These are phyloP conservation scores for Chlorella sp. DNA, from an alignment of 139 green algal genomes.

Conservation along the genomic window DNA sequence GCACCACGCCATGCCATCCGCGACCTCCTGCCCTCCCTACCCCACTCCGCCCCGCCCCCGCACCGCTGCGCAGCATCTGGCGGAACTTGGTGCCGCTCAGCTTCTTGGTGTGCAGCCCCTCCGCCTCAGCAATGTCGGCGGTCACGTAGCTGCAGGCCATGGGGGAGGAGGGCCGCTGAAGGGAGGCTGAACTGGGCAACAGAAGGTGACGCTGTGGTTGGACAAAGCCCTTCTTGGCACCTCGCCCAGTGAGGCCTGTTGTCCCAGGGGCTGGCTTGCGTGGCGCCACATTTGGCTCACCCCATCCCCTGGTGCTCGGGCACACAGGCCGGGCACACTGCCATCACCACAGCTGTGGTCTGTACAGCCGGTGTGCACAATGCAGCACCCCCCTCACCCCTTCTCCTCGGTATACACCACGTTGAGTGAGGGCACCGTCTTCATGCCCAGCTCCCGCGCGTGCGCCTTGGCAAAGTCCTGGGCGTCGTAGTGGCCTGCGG, in stretches of 20 bases:
- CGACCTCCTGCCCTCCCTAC: neutral
- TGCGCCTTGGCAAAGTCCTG: slow-evolving; percentile 76
- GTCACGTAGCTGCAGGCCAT: slow-evolving; percentile 51
- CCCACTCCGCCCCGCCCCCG: neutral
- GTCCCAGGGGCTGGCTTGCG: too few species aligned
- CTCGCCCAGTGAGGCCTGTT: too few species aligned
- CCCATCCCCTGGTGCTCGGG: too few species aligned
- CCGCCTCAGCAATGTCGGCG: slow-evolving; percentile 79
- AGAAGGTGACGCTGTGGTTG: too few species aligned
- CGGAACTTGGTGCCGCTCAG: slow-evolving; percentile 94
- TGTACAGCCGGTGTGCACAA: too few species aligned
- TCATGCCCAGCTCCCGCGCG: slow-evolving; percentile 83
- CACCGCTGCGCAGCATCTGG: slow-evolving; percentile 83
- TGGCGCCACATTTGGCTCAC: too few species aligned
- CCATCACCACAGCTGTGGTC: too few species aligned
- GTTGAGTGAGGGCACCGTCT: slow-evolving; percentile 90
- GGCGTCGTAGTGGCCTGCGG: slow-evolving; percentile 27
- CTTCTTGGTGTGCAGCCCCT: slow-evolving; percentile 82
- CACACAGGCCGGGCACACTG: too few species aligned
- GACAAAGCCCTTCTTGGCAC: too few species aligned
- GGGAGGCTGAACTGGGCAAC: too few species aligned
- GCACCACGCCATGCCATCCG: too few species aligned
- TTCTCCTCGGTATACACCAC: slow-evolving; percentile 84
- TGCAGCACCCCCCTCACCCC: too few species aligned
- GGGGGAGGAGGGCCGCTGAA: neutral